Base-by-base conservation (phyloP, 1,139 yeast species). In the Zygosaccharomyces sapae region DNA sequence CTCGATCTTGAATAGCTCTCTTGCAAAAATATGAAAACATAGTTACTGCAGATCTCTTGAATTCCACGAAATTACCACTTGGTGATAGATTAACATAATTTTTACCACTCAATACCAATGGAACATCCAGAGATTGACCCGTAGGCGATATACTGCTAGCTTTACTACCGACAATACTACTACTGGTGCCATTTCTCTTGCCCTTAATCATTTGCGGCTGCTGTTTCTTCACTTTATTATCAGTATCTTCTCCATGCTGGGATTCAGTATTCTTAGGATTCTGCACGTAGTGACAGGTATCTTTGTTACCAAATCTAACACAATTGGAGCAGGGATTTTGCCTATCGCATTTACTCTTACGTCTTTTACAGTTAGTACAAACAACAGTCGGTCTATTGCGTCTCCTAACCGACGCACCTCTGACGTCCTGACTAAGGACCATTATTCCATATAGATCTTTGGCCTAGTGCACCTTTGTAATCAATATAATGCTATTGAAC, bases 281-380 rank as follows among this genome's bases (percentile, higher is more conserved):
- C 6, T 6, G 20, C 37, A 37, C 33, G 43, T 57, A 62, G 10
- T 46, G 47, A 39, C 70, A 66, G 16, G 55, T 46, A 29, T 54
- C 57, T 0, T 54, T 50, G 36, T 60, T 54, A 8, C 61, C 62
- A 9, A 58, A 41, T 36, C 55, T 53, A 31, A 52, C 44, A 46
- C 72, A 68, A 12, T 60, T 56, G 0, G 60, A 55, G 45, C 72
- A 68, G 1, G 72, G 72, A 33, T 54, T 55, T 5, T 48, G 50
- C 44, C 65, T 60, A 45, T 67, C 68, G 53, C 72, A 68, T 55
- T 63, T 66, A 34, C 63, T 66, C 49, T 68, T 68, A 49, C 69
- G 59, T 44, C 66, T 62, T 41, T 63, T 66, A 47, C 72, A 68
- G 38, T 66, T 65, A n/a, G 65, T 51, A 46, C 71, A 68, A 2